Conservation (phyloP, 2,329 filamentous ascomycete genomes). For the Thermoascus crustaceus region DNA sequence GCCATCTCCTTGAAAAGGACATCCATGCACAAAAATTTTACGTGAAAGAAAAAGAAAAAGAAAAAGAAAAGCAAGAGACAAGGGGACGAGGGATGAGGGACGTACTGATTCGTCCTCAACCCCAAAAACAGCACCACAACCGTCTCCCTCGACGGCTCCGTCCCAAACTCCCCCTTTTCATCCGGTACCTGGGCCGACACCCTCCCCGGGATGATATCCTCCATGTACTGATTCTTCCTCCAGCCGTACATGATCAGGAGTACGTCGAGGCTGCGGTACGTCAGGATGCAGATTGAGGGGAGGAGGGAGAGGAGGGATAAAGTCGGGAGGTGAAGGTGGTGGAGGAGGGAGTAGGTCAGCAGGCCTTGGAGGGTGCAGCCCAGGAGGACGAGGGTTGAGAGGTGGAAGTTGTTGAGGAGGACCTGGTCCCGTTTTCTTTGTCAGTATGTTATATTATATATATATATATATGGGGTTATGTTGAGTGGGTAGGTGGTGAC, state of each 20-base stretch:
- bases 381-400: too few relatives aligned
- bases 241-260: constrained; percentile 6
- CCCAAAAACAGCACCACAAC: constrained; percentile 7
- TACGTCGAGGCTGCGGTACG: constrained; percentile 1
- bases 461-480: too few relatives aligned
- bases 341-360: too few relatives aligned
- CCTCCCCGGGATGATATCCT: constrained; percentile 7
- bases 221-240: constrained; percentile 5
- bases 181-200: constrained; percentile 6
- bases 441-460: too few relatives aligned
- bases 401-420: too few relatives aligned
- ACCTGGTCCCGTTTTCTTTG: too few relatives aligned
- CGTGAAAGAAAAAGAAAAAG: not conserved
- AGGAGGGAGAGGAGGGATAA: too few relatives aligned
- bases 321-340: too few relatives aligned
- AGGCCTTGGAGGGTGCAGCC: too few relatives aligned
- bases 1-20: too few relatives aligned
- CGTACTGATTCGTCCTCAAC: constrained; percentile 8
- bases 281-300: not conserved
- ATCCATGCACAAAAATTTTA: too few relatives aligned
- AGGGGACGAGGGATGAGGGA: not conserved
- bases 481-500: too few relatives aligned
- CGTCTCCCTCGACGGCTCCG: constrained; percentile 2
- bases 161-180: constrained; percentile 5
- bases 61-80: not conserved